These are phyloP conservation scores for Astrephomene gubernaculifera DNA, from an alignment of 139 green algal species.

Conservation along the genomic window DNA sequence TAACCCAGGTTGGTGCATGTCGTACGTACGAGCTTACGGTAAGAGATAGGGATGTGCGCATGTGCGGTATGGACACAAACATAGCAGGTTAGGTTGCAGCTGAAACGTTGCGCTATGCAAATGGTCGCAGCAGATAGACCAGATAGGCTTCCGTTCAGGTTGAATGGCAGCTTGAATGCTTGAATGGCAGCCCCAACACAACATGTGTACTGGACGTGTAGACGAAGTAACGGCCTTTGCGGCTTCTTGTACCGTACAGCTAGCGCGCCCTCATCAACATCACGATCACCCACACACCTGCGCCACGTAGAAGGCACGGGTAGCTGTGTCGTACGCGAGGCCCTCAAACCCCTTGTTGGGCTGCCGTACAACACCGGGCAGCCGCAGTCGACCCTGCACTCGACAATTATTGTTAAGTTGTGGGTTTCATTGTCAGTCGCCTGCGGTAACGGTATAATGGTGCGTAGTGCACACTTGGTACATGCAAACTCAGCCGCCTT, in stretches of 20 bases:
- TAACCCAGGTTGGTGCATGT: neutral
- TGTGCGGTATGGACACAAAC: neutral
- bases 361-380: neutral
- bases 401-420: neutral
- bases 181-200: no score
- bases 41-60: neutral
- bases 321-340: neutral
- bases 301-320: neutral
- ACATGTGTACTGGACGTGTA: neutral
- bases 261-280: neutral
- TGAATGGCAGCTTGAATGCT: neutral
- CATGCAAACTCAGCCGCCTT: no score
- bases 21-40: neutral
- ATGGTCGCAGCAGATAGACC: neutral
- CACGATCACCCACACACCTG: neutral
- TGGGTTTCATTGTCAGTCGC: no score
- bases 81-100: neutral
- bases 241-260: neutral
- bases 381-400: neutral
- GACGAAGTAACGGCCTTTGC: neutral
- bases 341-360: slow-evolving; percentile 36
- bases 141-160: no score
- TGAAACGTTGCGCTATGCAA: neutral
- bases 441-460: no score
- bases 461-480: no score